Evolutionary conservation across 345 rosid genomes (phyloP).

Genomic region (Stellera chamaejasme): DNA sequence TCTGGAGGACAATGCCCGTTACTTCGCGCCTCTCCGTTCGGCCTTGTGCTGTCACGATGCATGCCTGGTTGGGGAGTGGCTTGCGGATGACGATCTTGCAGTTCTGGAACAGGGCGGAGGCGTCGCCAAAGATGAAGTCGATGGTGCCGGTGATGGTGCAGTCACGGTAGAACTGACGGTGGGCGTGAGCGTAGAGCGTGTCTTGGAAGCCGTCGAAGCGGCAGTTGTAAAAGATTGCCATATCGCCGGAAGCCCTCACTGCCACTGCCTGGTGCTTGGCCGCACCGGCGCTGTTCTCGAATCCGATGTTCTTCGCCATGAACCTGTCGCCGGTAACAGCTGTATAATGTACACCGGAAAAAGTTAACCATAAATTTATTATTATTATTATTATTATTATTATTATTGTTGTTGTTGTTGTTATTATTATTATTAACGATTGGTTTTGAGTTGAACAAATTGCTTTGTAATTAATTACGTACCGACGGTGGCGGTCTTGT

Average conservation of each 20-base stretch:
- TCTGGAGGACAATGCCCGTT: slow-evolving; percentile 51
- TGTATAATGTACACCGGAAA: slow-evolving; percentile 10
- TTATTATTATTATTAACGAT: not conserved
- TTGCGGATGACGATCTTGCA: slow-evolving; percentile 47
- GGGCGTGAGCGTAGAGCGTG: slow-evolving; percentile 59
- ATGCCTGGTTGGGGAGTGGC: slow-evolving; percentile 34
- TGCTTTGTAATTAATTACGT: slow-evolving; percentile 8
- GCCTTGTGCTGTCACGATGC: slow-evolving; percentile 67
- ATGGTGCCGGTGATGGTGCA: slow-evolving; percentile 68
- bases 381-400: not conserved
- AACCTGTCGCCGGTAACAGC: slow-evolving; percentile 39
- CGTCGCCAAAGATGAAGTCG: slow-evolving; percentile 64
- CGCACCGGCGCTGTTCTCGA: slow-evolving; percentile 65
- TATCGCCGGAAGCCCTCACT: slow-evolving; percentile 43
- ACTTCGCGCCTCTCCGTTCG: slow-evolving; percentile 30
- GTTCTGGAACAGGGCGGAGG: slow-evolving; percentile 49
- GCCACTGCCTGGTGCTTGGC: slow-evolving; percentile 67
- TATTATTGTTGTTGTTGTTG: not conserved
- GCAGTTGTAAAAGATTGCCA: slow-evolving; percentile 45
- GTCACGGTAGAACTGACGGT: slow-evolving; percentile 67
- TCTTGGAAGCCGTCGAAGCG: slow-evolving; percentile 57
- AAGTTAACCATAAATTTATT: not conserved
- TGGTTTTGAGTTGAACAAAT: no score
- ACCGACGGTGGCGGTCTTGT: slow-evolving; percentile 52
- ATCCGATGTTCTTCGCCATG: slow-evolving; percentile 61